Evolutionary conservation across 495 filamentous ascomycete species (phyloP), one percentile per base, ranked within the genome.

Genomic region (Massariosphaeria phaeospora): DNA sequence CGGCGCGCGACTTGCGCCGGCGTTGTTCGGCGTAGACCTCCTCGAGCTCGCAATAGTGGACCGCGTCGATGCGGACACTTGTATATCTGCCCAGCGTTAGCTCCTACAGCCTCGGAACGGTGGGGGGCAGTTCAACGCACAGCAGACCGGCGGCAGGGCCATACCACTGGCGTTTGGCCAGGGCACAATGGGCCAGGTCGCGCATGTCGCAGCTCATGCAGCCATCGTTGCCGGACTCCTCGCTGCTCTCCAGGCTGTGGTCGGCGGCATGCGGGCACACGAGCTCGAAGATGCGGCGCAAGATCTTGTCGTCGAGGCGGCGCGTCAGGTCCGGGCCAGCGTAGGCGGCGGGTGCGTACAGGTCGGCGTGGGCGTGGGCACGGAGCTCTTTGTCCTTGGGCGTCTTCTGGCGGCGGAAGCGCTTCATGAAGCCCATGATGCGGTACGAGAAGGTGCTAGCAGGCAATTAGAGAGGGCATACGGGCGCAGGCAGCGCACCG

Each of bases 121-220:
- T n/a, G 18, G n/a, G 9, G 29, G 45, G 17, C 20, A 26, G 17
- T 30, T 12, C 17, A 15, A 59, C 56, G 23, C 24, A 63, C 55
- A 64, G 51, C 49, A 64, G 26, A 11, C 46, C 39, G 21, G 44
- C 48, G 41, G 31, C 60, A 30, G 73, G 64, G 20, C 52, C 56
- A 62, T 78, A 80, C 91, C 91, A 98, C 59, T 74, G 76, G 66
- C 79, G 82, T 66, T 78, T 85, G 34, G 89, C 87, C 55, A 77
- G 72, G 18, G 82, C 78, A 69, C 86, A 90, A 63, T 85, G 82
- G 35, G 89, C 84, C 50, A 98, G 78, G 67, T 97, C 91, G 57
- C 91, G 85, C 74, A 94, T 79, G 73, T 95, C 90, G 74, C 93
- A 98, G 24, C 95, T 82, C 88, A 91, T 91, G 70, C 93, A 98